These are phyloP conservation scores for Calonectria montana DNA, from an alignment of 2,329 filamentous ascomycete genomes.

Conservation along the genomic window DNA sequence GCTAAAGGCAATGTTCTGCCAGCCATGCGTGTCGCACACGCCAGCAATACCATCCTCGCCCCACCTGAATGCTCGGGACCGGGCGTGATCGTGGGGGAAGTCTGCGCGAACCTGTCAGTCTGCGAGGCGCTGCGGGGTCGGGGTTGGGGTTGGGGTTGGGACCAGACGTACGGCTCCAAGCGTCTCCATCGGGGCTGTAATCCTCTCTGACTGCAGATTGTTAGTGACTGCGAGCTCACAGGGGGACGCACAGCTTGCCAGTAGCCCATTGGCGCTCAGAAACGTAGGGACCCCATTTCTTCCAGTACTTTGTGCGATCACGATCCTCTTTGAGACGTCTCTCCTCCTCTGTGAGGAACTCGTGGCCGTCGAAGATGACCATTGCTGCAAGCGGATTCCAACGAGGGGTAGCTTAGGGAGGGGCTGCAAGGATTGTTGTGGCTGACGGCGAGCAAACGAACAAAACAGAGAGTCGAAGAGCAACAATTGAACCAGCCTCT, in stretches of 20 bases:
- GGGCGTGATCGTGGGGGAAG: conserved; percentile 92
- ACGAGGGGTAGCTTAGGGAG: conserved; percentile 3
- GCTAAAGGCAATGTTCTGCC: conserved; percentile 92
- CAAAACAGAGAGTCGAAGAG: conserved; percentile 5
- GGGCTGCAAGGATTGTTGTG: conserved; percentile 15
- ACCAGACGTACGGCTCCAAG: conserved; percentile 85
- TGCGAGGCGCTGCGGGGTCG: conserved; percentile 11
- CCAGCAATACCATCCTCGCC: conserved; percentile 97
- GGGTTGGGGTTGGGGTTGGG: conserved; percentile 5
- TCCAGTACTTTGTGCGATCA: conserved; percentile 91
- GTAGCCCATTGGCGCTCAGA: conserved; percentile 97
- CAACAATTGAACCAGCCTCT: background rate
- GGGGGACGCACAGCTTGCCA: conserved; percentile 62
- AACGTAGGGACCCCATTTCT: conserved; percentile 96
- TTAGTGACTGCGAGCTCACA: conserved; percentile 39
- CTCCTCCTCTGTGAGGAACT: conserved; percentile 91
- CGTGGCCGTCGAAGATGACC: conserved; percentile 90
- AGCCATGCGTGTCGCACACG: conserved; percentile 89
- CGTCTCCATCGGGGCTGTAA: conserved; percentile 89
- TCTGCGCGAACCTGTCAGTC: conserved; percentile 63
- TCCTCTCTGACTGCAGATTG: conserved; percentile 78
- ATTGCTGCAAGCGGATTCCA: conserved; percentile 59
- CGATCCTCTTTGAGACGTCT: conserved; percentile 88
- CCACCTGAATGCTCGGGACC: conserved; percentile 91
- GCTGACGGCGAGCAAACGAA: background rate